Base-by-base conservation (phyloP, 208 protist genomes). In the Leishmania lainsoni region DNA sequence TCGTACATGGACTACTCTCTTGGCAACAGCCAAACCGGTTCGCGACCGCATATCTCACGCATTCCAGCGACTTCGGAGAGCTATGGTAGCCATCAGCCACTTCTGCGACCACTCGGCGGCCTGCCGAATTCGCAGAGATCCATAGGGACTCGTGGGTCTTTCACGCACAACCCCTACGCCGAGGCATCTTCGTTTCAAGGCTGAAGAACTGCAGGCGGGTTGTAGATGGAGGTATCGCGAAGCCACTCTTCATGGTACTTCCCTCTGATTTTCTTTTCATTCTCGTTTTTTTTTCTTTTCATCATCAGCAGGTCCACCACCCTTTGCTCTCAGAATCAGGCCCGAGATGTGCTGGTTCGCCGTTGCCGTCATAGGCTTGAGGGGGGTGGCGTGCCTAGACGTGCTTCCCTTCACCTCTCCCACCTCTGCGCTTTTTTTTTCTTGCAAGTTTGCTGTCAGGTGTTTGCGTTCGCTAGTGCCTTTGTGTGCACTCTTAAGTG, bases 131-230 rank as follows among this genome's bases (percentile, higher is more conserved):
- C 80, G 4, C 68, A 77, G 39, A 72, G 73, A 45, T 71, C 77
- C 71, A 70, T 81, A 63, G n/a, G 61, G 63, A 51, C 80, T 14
- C 80, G 81, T 16, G 80, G 82, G 22, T 92, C 87, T 29, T 92
- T 90, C 75, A 83, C 76, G 20, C 90, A 96, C 77, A 96, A 96
- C 76, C 92, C 92, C 3, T 96, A 96, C 84, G 89, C 85, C n/a
- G 92, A 90, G 52, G 84, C 90, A 5, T 86, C 84, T 39, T 93
- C 90, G 9, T 80, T 90, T 10, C 86, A 93, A 61, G 83, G 66
- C 65, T 75, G 65, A 80, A 48, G 26, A 14, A 49, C 2, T 12
- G 49, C 5, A 8, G 5, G 3, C 6, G 32, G 16, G 26, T 14
- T 39, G 16, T 12, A 35, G 3, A 32, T 39, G 35, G 35, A 56